phyloP scores from a whole-genome alignment of 2,329 filamentous ascomycete genomes.

The Magnaporthales sp. region DNA sequence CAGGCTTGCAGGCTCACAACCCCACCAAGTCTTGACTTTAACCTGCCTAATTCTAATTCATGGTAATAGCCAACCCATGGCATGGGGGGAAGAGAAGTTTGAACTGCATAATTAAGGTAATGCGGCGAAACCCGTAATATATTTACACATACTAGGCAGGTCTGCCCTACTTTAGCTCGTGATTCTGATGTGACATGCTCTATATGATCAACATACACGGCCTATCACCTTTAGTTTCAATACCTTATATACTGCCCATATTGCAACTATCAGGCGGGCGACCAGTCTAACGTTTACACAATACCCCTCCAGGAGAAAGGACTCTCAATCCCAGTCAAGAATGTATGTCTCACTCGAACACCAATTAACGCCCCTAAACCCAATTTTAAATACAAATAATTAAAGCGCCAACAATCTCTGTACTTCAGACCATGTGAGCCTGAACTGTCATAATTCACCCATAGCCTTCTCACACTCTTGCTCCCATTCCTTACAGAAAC shows the following conservation, averaged over 20 bases:
- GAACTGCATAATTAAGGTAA: too few relatives aligned
- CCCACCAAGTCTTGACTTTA: neutral
- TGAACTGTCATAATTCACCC: neutral
- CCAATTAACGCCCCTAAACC: neutral
- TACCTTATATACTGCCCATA: too few relatives aligned
- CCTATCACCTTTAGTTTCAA: too few relatives aligned
- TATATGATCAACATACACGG: too few relatives aligned
- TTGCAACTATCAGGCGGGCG: neutral
- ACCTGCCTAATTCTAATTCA: too few relatives aligned
- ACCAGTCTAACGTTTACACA: neutral
- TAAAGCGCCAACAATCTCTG: neutral
- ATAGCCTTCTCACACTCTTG: constrained; percentile 14
- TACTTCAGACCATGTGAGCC: neutral
- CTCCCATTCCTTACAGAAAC: constrained; percentile 30
- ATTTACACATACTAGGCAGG: too few relatives aligned
- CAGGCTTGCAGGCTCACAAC: neutral
- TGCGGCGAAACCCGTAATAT: too few relatives aligned
- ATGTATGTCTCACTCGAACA: neutral
- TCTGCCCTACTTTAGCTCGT: too few relatives aligned
- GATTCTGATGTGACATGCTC: too few relatives aligned
- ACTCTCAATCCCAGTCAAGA: neutral
- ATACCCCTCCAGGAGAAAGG: neutral
- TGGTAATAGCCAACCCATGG: too few relatives aligned
- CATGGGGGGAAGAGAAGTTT: neutral
- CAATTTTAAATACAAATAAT: neutral